phyloP scores from a whole-genome alignment of 2,329 filamentous ascomycete genomes.

The Colletotrichum lindemuthianum region DNA sequence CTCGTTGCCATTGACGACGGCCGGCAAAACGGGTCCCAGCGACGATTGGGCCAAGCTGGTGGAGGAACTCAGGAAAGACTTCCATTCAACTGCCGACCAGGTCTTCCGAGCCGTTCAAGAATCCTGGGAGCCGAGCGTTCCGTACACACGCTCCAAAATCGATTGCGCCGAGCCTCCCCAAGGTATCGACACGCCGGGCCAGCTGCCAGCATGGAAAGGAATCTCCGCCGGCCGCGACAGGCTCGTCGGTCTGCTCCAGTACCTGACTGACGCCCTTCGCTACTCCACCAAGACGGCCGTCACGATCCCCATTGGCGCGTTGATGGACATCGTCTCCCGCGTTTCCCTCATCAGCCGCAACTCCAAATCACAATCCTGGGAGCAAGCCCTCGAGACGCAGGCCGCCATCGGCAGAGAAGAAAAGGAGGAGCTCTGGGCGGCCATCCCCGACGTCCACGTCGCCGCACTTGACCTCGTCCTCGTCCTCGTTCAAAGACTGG shows the following conservation, averaged over 20 bases:
- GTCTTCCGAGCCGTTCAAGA: conserved; percentile 84
- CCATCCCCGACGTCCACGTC: conserved; percentile 78
- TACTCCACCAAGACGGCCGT: conserved; percentile 73
- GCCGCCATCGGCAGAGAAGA: conserved; percentile 82
- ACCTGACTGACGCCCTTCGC: conserved; percentile 71
- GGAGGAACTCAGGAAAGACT: conserved; percentile 67
- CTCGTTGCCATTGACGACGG: conserved; percentile 82
- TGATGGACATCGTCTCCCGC: conserved; percentile 76
- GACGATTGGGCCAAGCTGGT: conserved; percentile 83
- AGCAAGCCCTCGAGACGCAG: conserved; percentile 71
- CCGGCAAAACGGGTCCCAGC: conserved; percentile 79
- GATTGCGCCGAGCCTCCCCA: conserved; percentile 58
- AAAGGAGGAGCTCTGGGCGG: conserved; percentile 79
- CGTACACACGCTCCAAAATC: conserved; percentile 54
- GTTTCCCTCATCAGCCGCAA: conserved; percentile 72
- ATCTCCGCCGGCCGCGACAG: conserved; percentile 79
- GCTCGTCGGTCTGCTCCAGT: conserved; percentile 71
- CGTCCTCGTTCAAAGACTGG: conserved; percentile 67
- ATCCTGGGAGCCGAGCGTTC: conserved; percentile 78
- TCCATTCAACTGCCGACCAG: conserved; percentile 78
- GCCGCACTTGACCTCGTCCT: conserved; percentile 73
- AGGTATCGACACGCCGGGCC: conserved; percentile 55
- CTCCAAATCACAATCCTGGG: conserved; percentile 57
- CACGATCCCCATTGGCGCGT: conserved; percentile 70
- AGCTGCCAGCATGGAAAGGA: conserved; percentile 77